These are phyloP conservation scores for Ogataea sp. DNA, from an alignment of 805 yeast species.

Conservation along the genomic window DNA sequence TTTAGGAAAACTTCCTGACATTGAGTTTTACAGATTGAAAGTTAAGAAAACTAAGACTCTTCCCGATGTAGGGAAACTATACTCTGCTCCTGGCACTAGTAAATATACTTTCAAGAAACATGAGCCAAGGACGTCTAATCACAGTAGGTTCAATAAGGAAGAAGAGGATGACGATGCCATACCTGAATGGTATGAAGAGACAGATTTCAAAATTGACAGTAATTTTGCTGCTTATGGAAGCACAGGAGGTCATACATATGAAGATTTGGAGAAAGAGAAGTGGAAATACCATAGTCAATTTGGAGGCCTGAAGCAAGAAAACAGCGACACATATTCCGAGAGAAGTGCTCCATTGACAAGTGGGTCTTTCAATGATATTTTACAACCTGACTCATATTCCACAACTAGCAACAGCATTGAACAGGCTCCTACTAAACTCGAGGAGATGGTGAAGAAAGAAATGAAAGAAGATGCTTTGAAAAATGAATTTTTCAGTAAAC, in stretches of 20 bases:
- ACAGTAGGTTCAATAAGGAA: neutral
- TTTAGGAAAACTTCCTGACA: neutral
- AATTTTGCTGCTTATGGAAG: conserved; percentile 17
- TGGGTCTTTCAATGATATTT: neutral
- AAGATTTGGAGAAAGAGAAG: conserved; percentile 24
- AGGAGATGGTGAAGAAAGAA: conserved; percentile 1
- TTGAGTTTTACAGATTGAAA: neutral
- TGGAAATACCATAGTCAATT: conserved; percentile 10
- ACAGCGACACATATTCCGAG: conserved; percentile 1
- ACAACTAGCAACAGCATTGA: no score
- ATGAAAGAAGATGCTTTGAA: conserved; percentile 10
- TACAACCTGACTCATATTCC: neutral
- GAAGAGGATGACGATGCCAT: conserved; percentile 10
- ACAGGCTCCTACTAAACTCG: neutral
- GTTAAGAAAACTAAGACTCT: neutral
- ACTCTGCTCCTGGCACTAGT: neutral
- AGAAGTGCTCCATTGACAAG: conserved; percentile 3
- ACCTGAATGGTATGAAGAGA: conserved; percentile 25
- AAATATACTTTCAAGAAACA: no score
- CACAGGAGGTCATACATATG: conserved; percentile 18
- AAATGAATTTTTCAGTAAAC: conserved; percentile 13
- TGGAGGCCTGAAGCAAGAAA: conserved; percentile 7
- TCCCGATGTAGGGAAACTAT: neutral
- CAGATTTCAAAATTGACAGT: conserved; percentile 23
- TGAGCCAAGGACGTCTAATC: neutral